Evolutionary conservation across 164 flowering plant genomes (phyloP).

Genomic region (Amborella trichopoda): DNA sequence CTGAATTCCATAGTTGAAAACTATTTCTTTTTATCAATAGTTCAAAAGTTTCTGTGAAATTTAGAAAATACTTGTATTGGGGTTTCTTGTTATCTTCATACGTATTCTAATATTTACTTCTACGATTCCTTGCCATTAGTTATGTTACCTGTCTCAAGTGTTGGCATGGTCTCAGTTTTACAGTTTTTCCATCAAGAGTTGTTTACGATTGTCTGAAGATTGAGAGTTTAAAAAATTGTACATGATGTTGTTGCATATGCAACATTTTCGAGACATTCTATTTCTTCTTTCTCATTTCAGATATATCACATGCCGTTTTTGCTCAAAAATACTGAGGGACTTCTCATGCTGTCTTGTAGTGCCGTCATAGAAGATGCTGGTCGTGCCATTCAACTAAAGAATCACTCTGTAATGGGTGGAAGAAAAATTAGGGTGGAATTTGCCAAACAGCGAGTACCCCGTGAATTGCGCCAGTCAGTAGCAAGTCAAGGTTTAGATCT

Average conservation of each 20-base stretch:
- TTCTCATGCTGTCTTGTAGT: slow-evolving; percentile 20
- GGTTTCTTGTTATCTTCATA: too few species aligned
- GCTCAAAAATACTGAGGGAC: not conserved
- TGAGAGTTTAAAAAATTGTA: too few species aligned
- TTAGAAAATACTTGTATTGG: too few species aligned
- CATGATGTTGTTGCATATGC: not conserved
- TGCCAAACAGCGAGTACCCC: slow-evolving; percentile 69
- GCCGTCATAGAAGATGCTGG: slow-evolving; percentile 71
- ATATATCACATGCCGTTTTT: not conserved
- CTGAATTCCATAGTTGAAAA: too few species aligned
- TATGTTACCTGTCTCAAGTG: too few species aligned
- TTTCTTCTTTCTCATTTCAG: not conserved
- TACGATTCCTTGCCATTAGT: too few species aligned
- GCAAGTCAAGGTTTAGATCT: slow-evolving; percentile 37
- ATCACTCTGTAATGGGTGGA: slow-evolving; percentile 58
- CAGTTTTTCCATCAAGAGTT: not conserved
- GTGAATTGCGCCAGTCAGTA: slow-evolving; percentile 56
- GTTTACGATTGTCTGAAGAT: too few species aligned
- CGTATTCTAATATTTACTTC: too few species aligned
- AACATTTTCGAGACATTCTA: not conserved
- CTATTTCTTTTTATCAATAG: too few species aligned
- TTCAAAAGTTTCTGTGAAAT: too few species aligned
- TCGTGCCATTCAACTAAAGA: slow-evolving; percentile 70
- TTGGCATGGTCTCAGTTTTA: not conserved
- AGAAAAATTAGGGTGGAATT: slow-evolving; percentile 69